Percentiles rank a stretch among this genome's conserved stretches.
Conservation (phyloP, 305 asterid genomes). For the Rubia peregrina region DNA sequence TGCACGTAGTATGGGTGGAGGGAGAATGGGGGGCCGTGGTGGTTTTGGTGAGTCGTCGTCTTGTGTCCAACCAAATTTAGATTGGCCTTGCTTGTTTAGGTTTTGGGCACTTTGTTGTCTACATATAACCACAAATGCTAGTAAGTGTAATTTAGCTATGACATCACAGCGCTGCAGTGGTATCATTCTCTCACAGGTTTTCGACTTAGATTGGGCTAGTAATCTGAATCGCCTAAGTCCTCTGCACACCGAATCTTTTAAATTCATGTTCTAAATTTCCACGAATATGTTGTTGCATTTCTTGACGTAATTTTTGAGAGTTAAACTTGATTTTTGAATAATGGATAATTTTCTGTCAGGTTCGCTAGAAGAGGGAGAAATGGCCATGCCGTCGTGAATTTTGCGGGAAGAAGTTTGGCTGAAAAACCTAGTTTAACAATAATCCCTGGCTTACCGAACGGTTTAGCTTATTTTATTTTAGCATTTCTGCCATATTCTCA, state of each 20-base stretch:
- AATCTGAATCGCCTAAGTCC: too few relatives aligned
- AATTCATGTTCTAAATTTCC: too few relatives aligned
- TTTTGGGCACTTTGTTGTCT: too few relatives aligned
- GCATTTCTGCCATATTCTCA: conserved; percentile 65
- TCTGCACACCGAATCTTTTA: too few relatives aligned
- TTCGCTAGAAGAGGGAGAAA: conserved; percentile 21
- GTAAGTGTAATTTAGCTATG: too few relatives aligned
- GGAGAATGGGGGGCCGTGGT: too few relatives aligned
- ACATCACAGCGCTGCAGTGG: too few relatives aligned
- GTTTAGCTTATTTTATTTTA: conserved; percentile 58
- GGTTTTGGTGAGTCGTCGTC: conserved; percentile 62
- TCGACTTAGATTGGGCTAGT: too few relatives aligned
- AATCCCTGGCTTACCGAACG: conserved; percentile 79
- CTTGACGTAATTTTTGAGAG: not conserved
- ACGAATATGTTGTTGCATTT: not conserved
- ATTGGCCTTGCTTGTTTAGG: not conserved
- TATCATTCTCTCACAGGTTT: too few relatives aligned
- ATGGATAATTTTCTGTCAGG: not conserved
- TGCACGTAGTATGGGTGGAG: conserved; percentile 64
- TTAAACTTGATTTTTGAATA: not conserved
- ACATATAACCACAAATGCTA: too few relatives aligned
- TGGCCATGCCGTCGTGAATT: conserved; percentile 39
- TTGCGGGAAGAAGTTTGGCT: conserved; percentile 28
- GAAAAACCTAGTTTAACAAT: conserved; percentile 48
- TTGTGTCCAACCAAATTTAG: not conserved